phyloP scores from a whole-genome alignment of 2,329 filamentous ascomycete genomes.

The Leptographium wingfieldii region DNA sequence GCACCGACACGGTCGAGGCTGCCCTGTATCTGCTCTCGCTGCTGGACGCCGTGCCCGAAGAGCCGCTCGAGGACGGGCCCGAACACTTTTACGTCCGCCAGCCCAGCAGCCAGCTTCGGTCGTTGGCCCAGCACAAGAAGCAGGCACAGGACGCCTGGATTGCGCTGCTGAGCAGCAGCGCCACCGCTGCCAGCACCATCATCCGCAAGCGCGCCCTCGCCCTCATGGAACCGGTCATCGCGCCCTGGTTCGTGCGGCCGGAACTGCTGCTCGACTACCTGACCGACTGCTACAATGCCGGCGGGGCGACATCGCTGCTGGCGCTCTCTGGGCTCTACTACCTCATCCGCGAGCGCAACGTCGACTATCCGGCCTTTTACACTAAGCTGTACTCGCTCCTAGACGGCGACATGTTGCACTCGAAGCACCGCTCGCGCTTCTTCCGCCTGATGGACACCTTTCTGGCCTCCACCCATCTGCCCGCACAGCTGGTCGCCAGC shows the following conservation, averaged over 20 bases:
- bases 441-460: constrained; percentile 89
- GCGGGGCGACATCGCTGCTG: constrained; percentile 75
- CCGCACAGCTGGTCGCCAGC: constrained; percentile 79
- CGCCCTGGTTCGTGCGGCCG: constrained; percentile 78
- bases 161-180: constrained; percentile 53
- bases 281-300: constrained; percentile 81
- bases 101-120: constrained; percentile 45
- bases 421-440: constrained; percentile 85
- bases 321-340: constrained; percentile 91
- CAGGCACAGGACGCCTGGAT: constrained; percentile 82
- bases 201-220: constrained; percentile 67
- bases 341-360: constrained; percentile 81
- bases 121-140: constrained; percentile 59
- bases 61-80: constrained; percentile 49
- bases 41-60: constrained; percentile 57
- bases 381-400: constrained; percentile 85
- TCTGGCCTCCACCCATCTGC: constrained; percentile 81
- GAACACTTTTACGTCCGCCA: constrained; percentile 52
- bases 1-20: constrained; percentile 27
- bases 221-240: constrained; percentile 63
- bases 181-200: constrained; percentile 20
- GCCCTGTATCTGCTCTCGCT: constrained; percentile 50
- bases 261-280: constrained; percentile 93
- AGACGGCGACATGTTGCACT: constrained; percentile 76
- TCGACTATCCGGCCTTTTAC: constrained; percentile 95